phyloP scores from a whole-genome alignment of 2,329 filamentous ascomycete species.

The Neofusicoccum parvum region DNA sequence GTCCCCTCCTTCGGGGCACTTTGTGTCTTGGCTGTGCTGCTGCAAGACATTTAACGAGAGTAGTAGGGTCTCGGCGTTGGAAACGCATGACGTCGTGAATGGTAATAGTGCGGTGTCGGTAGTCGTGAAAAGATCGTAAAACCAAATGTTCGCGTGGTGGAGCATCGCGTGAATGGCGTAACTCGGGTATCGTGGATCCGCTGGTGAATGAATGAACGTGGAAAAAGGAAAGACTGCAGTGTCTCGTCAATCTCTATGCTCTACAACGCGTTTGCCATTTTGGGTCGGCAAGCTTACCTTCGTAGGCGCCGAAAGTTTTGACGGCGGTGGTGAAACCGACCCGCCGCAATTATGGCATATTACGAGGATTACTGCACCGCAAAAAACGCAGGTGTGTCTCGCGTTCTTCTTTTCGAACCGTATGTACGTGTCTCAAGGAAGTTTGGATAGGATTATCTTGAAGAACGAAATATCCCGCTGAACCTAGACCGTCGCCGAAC shows the following conservation, averaged over 20 bases:
- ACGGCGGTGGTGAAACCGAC: background rate
- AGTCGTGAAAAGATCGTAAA: background rate
- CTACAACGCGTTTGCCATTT: background rate
- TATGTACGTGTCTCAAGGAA: constrained; percentile 19
- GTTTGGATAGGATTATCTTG: constrained; percentile 19
- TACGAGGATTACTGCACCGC: constrained; percentile 11
- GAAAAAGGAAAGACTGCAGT: background rate
- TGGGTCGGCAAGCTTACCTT: constrained; percentile 3
- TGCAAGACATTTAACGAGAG: background rate
- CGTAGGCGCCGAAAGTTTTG: background rate
- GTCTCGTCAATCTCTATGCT: constrained; percentile 1
- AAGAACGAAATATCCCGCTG: constrained; percentile 19
- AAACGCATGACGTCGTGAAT: background rate
- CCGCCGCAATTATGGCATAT: background rate
- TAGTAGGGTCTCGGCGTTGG: background rate
- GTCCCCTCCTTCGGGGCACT: background rate
- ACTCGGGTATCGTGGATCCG: constrained; percentile 2
- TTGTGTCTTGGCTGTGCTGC: background rate
- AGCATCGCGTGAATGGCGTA: background rate
- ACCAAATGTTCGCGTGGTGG: background rate
- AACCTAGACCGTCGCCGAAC: constrained; percentile 21
- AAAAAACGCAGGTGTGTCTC: constrained; percentile 3
- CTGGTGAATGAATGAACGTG: background rate
- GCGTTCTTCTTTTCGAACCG: background rate
- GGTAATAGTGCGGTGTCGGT: background rate